These are phyloP conservation scores for Mycena latifolia DNA, from an alignment of 768 basidiomycete species.

Conservation along the genomic window DNA sequence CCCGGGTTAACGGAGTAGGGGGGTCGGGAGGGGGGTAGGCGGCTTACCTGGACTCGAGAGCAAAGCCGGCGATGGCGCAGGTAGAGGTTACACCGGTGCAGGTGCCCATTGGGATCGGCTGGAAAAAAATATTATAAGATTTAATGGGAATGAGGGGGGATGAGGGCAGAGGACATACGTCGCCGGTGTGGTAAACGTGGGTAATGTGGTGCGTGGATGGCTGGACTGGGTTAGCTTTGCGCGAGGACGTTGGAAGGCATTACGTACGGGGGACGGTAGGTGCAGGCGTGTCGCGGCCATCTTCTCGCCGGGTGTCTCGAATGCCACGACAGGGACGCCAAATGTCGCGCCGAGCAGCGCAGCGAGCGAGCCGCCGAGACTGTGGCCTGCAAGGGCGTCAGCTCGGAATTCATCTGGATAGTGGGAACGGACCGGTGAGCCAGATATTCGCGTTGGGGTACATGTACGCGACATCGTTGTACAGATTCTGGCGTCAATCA, in stretches of 20 bases:
- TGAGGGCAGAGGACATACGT: conserved; percentile 58
- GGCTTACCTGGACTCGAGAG: conserved; percentile 86
- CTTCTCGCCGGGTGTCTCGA: conserved; percentile 86
- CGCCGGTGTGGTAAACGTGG: conserved; percentile 93
- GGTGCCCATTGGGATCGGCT: conserved; percentile 88
- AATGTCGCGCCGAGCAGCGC: conserved; percentile 91
- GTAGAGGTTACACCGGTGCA: conserved; percentile 77
- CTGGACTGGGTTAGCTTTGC: conserved; percentile 47
- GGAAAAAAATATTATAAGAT: neutral
- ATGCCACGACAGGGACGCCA: conserved; percentile 92
- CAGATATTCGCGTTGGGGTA: conserved; percentile 93
- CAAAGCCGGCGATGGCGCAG: conserved; percentile 77
- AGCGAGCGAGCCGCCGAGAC: conserved; percentile 89
- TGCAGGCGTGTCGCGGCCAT: conserved; percentile 83
- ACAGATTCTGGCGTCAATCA: conserved; percentile 73
- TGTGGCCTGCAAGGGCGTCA: too few relatives aligned
- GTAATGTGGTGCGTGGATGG: conserved; percentile 82
- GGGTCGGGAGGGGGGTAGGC: too few relatives aligned
- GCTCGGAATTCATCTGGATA: too few relatives aligned
- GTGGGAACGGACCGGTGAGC: conserved; percentile 68
- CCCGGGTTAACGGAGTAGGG: too few relatives aligned
- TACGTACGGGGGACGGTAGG: conserved; percentile 84
- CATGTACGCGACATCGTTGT: conserved; percentile 91
- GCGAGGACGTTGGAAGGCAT: neutral
- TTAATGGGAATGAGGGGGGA: neutral